Conservation (phyloP, 495 filamentous ascomycete species). For the Durotheca rogersii region DNA sequence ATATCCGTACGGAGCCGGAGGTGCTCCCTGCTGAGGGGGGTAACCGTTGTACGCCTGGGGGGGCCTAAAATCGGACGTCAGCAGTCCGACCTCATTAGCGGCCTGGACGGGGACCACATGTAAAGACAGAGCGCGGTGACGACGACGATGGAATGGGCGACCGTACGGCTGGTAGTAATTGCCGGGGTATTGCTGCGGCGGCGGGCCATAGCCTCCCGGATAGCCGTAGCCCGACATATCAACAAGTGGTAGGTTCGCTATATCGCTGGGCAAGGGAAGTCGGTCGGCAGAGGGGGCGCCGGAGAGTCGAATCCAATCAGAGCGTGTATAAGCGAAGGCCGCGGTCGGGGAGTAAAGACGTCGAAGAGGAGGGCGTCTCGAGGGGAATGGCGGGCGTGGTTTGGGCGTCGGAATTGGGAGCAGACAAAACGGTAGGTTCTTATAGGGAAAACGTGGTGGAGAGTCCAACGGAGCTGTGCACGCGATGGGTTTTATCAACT, state of each 20-base stretch:
- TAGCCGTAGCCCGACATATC: slow-evolving; percentile 47
- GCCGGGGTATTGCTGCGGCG: slow-evolving; percentile 43
- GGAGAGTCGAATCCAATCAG: not conserved
- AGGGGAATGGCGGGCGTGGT: slow-evolving; percentile 10
- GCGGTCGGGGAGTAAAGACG: slow-evolving; percentile 18
- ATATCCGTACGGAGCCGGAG: slow-evolving; percentile 45
- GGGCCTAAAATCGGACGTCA: slow-evolving; percentile 27
- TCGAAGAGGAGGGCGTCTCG: slow-evolving; percentile 14
- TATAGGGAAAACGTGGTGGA: slow-evolving; percentile 19
- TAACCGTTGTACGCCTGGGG: slow-evolving; percentile 40
- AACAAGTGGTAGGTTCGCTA: slow-evolving; percentile 23
- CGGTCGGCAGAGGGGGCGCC: not conserved
- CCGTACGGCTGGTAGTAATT: slow-evolving; percentile 45
- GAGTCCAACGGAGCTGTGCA: slow-evolving; percentile 3
- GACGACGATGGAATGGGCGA: slow-evolving; percentile 4
- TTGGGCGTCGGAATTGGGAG: slow-evolving; percentile 13
- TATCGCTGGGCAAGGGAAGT: slow-evolving; percentile 7
- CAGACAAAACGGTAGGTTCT: slow-evolving; percentile 23
- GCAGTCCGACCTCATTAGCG: slow-evolving; percentile 12
- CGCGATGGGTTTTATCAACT: slow-evolving; percentile 20
- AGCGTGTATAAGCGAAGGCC: not conserved
- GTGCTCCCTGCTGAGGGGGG: slow-evolving; percentile 40
- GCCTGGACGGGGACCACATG: slow-evolving; percentile 20
- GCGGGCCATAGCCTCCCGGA: slow-evolving; percentile 44
- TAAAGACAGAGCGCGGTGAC: too few relatives aligned